Evolutionary conservation across 371 early-diverging fungal genomes (phyloP), one percentile per base, ranked within the genome.

Genomic region (Actinomucor elegans): DNA sequence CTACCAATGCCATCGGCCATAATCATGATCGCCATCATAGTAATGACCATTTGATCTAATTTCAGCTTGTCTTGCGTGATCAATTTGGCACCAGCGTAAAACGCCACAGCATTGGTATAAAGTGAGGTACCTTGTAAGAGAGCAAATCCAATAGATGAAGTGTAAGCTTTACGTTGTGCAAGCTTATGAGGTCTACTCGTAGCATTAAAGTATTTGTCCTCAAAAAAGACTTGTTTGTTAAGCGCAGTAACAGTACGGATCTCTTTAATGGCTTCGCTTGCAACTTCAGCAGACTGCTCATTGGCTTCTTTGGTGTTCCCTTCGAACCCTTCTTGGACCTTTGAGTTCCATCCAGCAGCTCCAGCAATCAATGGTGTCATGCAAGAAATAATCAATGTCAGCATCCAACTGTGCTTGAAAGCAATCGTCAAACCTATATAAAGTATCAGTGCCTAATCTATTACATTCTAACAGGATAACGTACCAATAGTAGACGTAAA

Each of bases 171-270:
- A 27, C 70, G 69, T 24, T 80, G 55, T 14, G 87, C 87, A 21
- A 73, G 61, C 1, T 68, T 57, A 54, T 93, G 87, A 7, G 93
- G 92, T 17, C 60, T 73, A 12, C 70, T 63, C 26, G 87, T 81
- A 41, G 82, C 81, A 11, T 69, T 52, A 17, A 49, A 49, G 56
- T 87, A 94, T 29, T 71, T 56, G 4, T 57, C 48, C 60, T 84
- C 81, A 45, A 94, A 89, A 29, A 73, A 64, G 18, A 49, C 34
- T 54, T 97, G 94, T 55, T 90, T 86, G 20, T 87, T 89, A 15
- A 97, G 71, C 0, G 88, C 71, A 31, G 85, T 80, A 17, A 97
- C 94, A 1, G 97, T 96, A 32, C 96, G 86, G 41, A 97, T 88
- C 69, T 88, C 85, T 50, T 83, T 71, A 37, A 97, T 86, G 23